Conservation (phyloP, 73 alveolate genomes). For the Tetrahymena malaccensis region DNA sequence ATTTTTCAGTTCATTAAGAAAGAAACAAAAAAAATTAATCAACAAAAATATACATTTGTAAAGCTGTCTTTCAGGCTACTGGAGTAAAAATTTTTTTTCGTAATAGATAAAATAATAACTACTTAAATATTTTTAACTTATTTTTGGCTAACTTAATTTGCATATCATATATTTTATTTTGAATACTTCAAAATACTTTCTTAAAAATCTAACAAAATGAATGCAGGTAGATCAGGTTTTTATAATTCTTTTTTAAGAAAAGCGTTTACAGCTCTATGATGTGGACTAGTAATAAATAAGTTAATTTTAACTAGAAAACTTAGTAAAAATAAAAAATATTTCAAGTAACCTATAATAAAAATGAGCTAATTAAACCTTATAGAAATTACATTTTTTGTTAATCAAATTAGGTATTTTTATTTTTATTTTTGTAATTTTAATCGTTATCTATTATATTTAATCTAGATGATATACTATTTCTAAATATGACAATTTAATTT, state of each 20-base stretch:
- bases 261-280: no score
- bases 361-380: neutral
- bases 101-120: neutral
- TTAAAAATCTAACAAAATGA: neutral
- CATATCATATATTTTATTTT: neutral
- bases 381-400: neutral
- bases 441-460: neutral
- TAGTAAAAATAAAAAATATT: neutral
- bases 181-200: neutral
- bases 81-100: neutral
- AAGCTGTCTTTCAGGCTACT: neutral
- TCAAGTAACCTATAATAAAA: no score
- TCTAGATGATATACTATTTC: no score
- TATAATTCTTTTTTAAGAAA: no score
- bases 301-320: no score
- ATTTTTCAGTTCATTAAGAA: neutral
- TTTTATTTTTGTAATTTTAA: no score
- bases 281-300: no score
- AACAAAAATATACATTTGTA: neutral
- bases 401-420: no score
- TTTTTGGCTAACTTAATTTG: neutral
- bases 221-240: no score
- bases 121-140: neutral
- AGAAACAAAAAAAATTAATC: neutral
- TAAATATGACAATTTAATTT: no score